phyloP scores from a whole-genome alignment of 2,329 filamentous ascomycete genomes.

The Fusarium lyarnte region DNA sequence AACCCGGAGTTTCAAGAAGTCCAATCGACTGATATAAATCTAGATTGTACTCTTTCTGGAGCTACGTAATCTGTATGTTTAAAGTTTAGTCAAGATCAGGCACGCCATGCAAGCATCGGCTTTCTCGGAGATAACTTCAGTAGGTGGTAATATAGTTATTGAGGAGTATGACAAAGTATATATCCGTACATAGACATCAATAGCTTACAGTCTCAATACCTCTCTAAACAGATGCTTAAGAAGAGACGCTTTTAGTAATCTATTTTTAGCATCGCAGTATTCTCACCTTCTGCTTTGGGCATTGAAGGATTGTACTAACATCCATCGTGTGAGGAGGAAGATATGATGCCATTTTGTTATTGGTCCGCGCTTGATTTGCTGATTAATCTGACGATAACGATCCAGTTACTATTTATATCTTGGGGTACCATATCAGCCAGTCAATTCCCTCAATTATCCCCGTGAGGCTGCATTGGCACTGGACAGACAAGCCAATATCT shows the following conservation, averaged over 20 bases:
- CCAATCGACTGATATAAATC: not conserved
- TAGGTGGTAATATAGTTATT: too few species aligned
- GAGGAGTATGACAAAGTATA: too few species aligned
- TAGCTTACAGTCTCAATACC: too few species aligned
- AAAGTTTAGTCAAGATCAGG: not conserved
- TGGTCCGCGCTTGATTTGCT: not conserved
- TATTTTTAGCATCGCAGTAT: not conserved
- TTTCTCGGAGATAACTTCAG: not conserved
- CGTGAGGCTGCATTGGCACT: not conserved
- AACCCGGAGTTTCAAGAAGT: not conserved
- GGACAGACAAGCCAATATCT: accelerated
- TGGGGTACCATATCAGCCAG: accelerated
- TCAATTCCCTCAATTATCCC: not conserved
- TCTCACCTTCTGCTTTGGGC: constrained; percentile 5
- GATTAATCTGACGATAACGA: not conserved
- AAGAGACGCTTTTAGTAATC: not conserved
- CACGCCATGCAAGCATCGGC: not conserved
- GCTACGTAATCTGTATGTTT: not conserved
- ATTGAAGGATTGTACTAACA: not conserved
- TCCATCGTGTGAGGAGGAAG: not conserved
- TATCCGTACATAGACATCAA: too few species aligned
- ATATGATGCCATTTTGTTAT: accelerated
- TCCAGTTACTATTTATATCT: not conserved
- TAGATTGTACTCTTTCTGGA: not conserved
- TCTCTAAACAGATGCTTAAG: not conserved